Conservation (phyloP, 2,329 filamentous ascomycete genomes). For the Pestalotiopsis sp. region DNA sequence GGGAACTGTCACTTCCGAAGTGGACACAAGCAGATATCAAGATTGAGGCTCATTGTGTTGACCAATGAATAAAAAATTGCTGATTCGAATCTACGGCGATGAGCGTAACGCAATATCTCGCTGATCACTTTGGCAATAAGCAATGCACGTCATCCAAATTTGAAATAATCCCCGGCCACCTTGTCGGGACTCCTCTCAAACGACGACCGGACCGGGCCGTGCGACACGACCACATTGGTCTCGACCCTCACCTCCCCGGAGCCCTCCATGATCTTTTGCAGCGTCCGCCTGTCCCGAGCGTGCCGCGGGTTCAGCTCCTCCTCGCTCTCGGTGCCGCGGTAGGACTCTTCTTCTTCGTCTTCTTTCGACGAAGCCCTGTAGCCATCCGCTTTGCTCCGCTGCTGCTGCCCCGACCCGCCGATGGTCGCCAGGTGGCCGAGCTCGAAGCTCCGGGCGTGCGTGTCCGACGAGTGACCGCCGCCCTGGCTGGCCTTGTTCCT, state of each 20-base stretch:
- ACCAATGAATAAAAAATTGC: neutral
- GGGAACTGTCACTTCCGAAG: no score
- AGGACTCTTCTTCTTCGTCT: neutral
- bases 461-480: neutral
- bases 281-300: neutral
- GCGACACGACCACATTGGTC: neutral
- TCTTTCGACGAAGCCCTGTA: neutral
- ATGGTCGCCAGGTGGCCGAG: neutral
- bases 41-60: no score
- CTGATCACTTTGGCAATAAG: neutral
- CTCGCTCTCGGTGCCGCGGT: neutral
- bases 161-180: neutral
- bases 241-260: neutral
- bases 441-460: neutral
- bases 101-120: neutral
- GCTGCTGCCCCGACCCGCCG: neutral
- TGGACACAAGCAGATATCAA: no score
- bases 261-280: neutral
- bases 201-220: neutral
- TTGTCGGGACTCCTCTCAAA: neutral
- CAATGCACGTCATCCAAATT: neutral
- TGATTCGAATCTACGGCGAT: neutral
- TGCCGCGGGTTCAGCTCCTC: neutral
- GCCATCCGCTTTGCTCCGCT: neutral
- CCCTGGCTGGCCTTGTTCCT: neutral